Percentiles rank a stretch among this genome's conserved stretches.
Conservation (phyloP, 495 filamentous ascomycete genomes). For the Podospora fimiseda region DNA sequence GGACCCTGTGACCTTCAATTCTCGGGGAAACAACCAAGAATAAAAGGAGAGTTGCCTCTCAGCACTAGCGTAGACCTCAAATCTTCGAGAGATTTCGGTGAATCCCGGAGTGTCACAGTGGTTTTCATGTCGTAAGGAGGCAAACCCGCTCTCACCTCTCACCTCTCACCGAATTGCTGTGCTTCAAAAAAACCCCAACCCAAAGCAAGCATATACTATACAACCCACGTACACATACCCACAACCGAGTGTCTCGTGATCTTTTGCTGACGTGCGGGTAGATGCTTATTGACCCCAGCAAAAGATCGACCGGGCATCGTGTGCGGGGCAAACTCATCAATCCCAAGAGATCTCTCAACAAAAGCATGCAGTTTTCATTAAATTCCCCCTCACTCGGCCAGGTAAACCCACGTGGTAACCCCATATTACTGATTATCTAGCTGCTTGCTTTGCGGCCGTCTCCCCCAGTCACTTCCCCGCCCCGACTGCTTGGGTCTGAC, state of each 20-base stretch:
- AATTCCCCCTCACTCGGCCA: not conserved
- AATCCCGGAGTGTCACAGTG: too few species aligned
- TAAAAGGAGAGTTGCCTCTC: too few species aligned
- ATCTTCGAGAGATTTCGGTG: too few species aligned
- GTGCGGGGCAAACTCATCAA: too few species aligned
- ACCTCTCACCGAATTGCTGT: too few species aligned
- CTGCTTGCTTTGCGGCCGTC: not conserved
- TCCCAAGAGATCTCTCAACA: not conserved
- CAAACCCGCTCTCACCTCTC: too few species aligned
- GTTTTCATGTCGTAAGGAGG: not conserved
- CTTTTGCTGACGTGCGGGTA: not conserved
- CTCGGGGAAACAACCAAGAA: too few species aligned
- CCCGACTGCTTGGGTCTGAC: not conserved
- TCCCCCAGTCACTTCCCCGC: not conserved
- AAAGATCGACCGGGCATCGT: not conserved
- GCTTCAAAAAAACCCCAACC: too few species aligned
- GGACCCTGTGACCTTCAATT: too few species aligned
- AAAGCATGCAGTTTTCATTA: not conserved
- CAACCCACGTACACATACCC: too few species aligned
- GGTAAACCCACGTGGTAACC: not conserved
- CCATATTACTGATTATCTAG: not conserved
- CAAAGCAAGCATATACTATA: too few species aligned
- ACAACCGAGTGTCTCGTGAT: not conserved
- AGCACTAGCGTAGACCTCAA: too few species aligned
- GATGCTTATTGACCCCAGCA: not conserved